Conservation (phyloP, 2,329 filamentous ascomycete genomes). For the Diatrype stigma region DNA sequence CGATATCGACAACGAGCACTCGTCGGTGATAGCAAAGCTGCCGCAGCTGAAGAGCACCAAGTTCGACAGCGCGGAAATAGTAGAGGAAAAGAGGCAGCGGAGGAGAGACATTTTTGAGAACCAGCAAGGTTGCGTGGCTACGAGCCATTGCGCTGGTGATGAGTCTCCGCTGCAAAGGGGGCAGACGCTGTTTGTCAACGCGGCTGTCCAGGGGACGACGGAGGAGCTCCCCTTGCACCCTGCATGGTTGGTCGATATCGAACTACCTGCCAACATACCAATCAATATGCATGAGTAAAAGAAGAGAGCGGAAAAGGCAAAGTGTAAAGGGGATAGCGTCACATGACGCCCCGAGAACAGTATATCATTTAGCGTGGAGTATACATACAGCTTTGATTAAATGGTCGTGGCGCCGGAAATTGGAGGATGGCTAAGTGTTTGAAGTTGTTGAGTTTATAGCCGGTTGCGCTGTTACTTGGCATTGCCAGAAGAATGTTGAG, state of each 20-base stretch:
- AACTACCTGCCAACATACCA: too few species aligned
- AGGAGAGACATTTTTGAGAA: slow-evolving; percentile 17
- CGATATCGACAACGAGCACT: slow-evolving; percentile 39
- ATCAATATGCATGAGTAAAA: too few species aligned
- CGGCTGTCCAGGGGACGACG: slow-evolving; percentile 44
- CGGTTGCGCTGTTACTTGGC: too few species aligned
- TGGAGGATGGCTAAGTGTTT: too few species aligned
- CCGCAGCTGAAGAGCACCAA: slow-evolving; percentile 18
- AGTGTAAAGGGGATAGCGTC: too few species aligned
- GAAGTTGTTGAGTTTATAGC: too few species aligned
- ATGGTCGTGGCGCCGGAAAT: too few species aligned
- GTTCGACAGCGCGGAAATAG: slow-evolving; percentile 13
- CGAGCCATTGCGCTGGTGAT: slow-evolving; percentile 37
- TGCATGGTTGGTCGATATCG: slow-evolving; percentile 50
- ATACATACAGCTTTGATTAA: too few species aligned
- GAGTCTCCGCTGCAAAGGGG: slow-evolving; percentile 31
- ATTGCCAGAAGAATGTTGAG: too few species aligned
- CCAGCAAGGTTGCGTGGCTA: slow-evolving; percentile 26
- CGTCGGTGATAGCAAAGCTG: slow-evolving; percentile 32
- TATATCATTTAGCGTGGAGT: too few species aligned
- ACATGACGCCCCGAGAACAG: too few species aligned
- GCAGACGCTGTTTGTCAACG: slow-evolving; percentile 59
- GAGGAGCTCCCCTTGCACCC: slow-evolving; percentile 37
- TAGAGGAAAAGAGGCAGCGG: slow-evolving; percentile 9
- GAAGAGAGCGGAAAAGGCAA: too few species aligned